These are phyloP conservation scores for Harringtonia lauricola DNA, from an alignment of 2,329 filamentous ascomycete genomes.

Conservation along the genomic window DNA sequence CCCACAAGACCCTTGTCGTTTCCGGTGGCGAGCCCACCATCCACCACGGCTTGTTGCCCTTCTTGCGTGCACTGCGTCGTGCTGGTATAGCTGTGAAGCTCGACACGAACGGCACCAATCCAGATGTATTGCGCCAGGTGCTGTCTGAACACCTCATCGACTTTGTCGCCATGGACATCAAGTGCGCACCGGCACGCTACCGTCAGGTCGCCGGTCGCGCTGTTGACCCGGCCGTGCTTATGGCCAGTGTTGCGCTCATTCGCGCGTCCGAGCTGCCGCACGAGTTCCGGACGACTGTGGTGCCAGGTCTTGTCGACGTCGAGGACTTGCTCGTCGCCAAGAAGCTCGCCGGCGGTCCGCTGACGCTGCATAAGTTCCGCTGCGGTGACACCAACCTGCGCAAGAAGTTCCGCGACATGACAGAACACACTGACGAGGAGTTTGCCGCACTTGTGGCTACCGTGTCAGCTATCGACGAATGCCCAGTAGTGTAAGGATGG, in stretches of 20 bases:
- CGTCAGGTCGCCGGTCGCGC: neutral
- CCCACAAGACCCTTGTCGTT: neutral
- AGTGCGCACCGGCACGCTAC: neutral
- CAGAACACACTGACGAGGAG: neutral
- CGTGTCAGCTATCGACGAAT: neutral
- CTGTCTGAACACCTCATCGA: neutral
- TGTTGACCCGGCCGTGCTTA: neutral
- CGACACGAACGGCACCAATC: neutral
- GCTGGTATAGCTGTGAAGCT: neutral
- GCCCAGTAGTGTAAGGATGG: too few relatives aligned
- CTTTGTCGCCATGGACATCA: conserved; percentile 1
- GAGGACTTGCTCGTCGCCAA: conserved; percentile 1
- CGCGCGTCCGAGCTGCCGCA: neutral
- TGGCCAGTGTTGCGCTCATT: neutral
- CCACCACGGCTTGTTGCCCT: neutral
- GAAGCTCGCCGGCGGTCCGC: neutral
- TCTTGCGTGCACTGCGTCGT: neutral
- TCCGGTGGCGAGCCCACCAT: conserved; percentile 1
- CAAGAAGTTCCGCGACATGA: neutral
- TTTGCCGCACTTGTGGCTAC: neutral
- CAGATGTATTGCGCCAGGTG: neutral
- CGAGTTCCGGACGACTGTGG: neutral
- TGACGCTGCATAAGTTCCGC: neutral
- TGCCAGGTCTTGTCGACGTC: neutral
- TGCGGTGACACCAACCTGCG: neutral